These are phyloP conservation scores for Ogataea minuta DNA, from an alignment of 805 yeast genomes.

Conservation along the genomic window DNA sequence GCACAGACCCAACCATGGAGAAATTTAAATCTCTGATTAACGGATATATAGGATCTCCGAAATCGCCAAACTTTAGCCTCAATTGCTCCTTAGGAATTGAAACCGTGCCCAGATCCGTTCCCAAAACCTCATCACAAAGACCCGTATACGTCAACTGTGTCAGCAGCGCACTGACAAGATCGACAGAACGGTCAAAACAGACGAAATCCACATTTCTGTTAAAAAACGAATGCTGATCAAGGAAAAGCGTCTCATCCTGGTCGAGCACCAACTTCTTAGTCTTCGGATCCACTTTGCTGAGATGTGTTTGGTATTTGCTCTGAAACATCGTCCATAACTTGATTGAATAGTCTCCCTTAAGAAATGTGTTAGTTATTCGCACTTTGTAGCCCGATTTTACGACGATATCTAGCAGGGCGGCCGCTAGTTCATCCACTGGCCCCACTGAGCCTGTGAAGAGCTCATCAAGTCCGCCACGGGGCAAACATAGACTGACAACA, in stretches of 20 bases:
- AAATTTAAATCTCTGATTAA: slow-evolving; percentile 67
- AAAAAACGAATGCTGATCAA: slow-evolving; percentile 35
- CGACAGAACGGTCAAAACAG: slow-evolving; percentile 76
- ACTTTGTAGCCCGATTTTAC: slow-evolving; percentile 38
- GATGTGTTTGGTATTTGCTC: slow-evolving; percentile 29
- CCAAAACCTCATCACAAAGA: slow-evolving; percentile 68
- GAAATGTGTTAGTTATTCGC: slow-evolving; percentile 52
- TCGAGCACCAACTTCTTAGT: slow-evolving; percentile 33
- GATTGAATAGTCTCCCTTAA: slow-evolving; percentile 58
- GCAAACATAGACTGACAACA: slow-evolving; percentile 41
- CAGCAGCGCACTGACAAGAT: slow-evolving; percentile 65
- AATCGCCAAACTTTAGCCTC: slow-evolving; percentile 29
- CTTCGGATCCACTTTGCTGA: slow-evolving; percentile 33
- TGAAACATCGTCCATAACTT: slow-evolving; percentile 45
- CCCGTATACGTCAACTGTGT: slow-evolving; percentile 84
- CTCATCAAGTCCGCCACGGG: slow-evolving; percentile 37
- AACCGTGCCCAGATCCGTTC: slow-evolving; percentile 42
- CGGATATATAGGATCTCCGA: slow-evolving; percentile 47
- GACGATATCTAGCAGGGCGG: slow-evolving; percentile 47
- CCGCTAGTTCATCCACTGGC: slow-evolving; percentile 47
- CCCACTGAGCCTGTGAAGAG: slow-evolving; percentile 46
- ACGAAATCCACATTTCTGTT: slow-evolving; percentile 61
- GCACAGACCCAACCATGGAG: slow-evolving; percentile 69
- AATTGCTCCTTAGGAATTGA: slow-evolving; percentile 16
- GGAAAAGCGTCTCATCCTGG: slow-evolving; percentile 35